phyloP scores from a whole-genome alignment of 306 rosid genomes.

The Citrullus colocynthis region DNA sequence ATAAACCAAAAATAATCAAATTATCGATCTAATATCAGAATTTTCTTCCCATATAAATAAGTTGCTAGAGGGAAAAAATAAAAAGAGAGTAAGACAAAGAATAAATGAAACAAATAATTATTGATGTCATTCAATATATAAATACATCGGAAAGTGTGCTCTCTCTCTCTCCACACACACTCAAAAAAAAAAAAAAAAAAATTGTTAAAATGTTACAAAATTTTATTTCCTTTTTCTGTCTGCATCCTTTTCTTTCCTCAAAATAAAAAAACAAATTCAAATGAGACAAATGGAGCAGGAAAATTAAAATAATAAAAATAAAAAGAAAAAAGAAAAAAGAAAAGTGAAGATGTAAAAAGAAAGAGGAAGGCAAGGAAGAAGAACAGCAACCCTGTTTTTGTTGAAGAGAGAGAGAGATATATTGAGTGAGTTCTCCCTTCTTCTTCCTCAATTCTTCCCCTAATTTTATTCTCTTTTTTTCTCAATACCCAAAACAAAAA shows the following conservation, averaged over 20 bases:
- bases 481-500: background rate
- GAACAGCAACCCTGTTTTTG: background rate
- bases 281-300: slow-evolving; percentile 1
- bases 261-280: background rate
- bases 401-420: background rate
- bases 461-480: background rate
- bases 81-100: background rate
- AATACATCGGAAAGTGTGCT: slow-evolving; percentile 4
- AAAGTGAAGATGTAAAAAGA: background rate
- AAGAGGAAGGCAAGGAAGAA: background rate
- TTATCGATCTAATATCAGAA: background rate
- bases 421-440: background rate
- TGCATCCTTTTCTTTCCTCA: background rate
- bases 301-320: background rate
- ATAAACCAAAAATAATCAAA: background rate
- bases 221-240: background rate
- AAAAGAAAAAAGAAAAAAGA: background rate
- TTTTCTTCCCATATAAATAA: background rate
- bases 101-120: background rate
- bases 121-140: background rate
- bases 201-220: background rate
- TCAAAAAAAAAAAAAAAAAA: background rate
- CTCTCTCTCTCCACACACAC: background rate
- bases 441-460: background rate
- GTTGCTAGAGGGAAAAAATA: background rate